Evolutionary conservation across 2,329 filamentous ascomycete species (phyloP).

Genomic region (Hirsutella minnesotensis): DNA sequence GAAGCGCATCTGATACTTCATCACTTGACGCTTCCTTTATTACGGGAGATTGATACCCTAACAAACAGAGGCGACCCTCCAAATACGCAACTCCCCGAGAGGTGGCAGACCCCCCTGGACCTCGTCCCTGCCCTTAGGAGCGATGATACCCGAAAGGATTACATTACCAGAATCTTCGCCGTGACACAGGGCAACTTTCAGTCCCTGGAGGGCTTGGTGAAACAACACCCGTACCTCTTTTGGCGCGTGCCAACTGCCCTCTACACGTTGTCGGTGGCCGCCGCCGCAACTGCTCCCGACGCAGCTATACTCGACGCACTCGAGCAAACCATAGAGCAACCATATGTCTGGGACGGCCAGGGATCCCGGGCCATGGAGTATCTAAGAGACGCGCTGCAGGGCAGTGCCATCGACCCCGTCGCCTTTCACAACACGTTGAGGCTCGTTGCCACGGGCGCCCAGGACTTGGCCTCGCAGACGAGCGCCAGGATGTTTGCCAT

Average conservation of each 20-base stretch:
- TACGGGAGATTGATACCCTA: constrained; percentile 11
- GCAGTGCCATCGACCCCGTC: constrained; percentile 7
- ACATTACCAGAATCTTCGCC: constrained; percentile 11
- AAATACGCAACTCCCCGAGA: constrained; percentile 2
- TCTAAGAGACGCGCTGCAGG: constrained; percentile 7
- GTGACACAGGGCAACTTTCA: constrained; percentile 14
- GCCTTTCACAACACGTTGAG: constrained; percentile 17
- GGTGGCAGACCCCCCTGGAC: constrained; percentile 13
- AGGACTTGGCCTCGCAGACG: constrained; percentile 16
- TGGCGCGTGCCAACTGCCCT: constrained; percentile 21
- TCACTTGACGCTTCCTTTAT: constrained; percentile 11
- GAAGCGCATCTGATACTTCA: constrained; percentile 13
- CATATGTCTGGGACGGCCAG: constrained; percentile 5
- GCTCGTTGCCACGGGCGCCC: constrained; percentile 18
- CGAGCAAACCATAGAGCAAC: constrained; percentile 10
- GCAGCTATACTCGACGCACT: constrained; percentile 13
- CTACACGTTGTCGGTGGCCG: constrained; percentile 16
- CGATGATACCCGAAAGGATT: constrained; percentile 6
- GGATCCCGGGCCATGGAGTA: constrained; percentile 8
- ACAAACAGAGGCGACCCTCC: constrained; percentile 6
- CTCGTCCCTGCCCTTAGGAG: constrained; percentile 14
- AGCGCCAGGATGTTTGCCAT: constrained; percentile 18
- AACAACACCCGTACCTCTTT: constrained; percentile 23
- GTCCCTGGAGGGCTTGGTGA: constrained; percentile 10
- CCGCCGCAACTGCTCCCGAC: constrained; percentile 8